These are phyloP conservation scores for Leccinum arenicola DNA, from an alignment of 768 basidiomycete genomes.

Conservation along the genomic window DNA sequence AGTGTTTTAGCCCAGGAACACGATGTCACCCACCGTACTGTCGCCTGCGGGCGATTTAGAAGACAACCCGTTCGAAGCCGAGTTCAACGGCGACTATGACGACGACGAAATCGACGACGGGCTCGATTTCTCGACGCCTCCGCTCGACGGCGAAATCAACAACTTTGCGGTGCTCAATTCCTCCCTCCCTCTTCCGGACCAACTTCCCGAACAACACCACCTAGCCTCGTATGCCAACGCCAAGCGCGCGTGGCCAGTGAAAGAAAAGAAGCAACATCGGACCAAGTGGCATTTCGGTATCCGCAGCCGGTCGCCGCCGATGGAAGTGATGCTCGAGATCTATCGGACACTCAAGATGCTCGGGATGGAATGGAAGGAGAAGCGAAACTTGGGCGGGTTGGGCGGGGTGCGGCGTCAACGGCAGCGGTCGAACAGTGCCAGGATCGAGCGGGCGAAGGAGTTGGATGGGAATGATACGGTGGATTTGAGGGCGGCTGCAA, in stretches of 20 bases:
- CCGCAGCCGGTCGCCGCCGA: slow-evolving; percentile 87
- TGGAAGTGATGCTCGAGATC: slow-evolving; percentile 99
- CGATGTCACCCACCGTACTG: slow-evolving; percentile 61
- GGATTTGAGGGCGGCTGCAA: slow-evolving; percentile 65
- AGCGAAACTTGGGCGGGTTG: slow-evolving; percentile 71
- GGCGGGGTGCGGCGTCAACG: slow-evolving; percentile 45
- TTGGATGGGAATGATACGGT: slow-evolving; percentile 58
- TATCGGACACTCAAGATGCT: slow-evolving; percentile 87
- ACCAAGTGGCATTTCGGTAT: slow-evolving; percentile 99
- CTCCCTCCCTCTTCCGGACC: slow-evolving; percentile 73
- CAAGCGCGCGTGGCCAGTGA: slow-evolving; percentile 41
- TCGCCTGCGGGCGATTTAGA: slow-evolving; percentile 66
- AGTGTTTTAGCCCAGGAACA: slow-evolving; percentile 60
- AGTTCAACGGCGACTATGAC: slow-evolving; percentile 46
- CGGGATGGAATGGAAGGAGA: slow-evolving; percentile 98
- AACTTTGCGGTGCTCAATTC: slow-evolving; percentile 90
- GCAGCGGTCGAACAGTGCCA: slow-evolving; percentile 35
- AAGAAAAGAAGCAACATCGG: slow-evolving; percentile 69
- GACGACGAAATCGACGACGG: slow-evolving; percentile 59
- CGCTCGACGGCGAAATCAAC: slow-evolving; percentile 38
- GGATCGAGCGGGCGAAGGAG: slow-evolving; percentile 61
- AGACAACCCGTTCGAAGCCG: slow-evolving; percentile 78
- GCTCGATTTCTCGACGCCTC: slow-evolving; percentile 46
- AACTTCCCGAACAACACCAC: slow-evolving; percentile 63
- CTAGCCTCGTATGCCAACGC: slow-evolving; percentile 65